phyloP scores from a whole-genome alignment of 1,284 basidiomycete genomes.

The Hemileia vastatrix region DNA sequence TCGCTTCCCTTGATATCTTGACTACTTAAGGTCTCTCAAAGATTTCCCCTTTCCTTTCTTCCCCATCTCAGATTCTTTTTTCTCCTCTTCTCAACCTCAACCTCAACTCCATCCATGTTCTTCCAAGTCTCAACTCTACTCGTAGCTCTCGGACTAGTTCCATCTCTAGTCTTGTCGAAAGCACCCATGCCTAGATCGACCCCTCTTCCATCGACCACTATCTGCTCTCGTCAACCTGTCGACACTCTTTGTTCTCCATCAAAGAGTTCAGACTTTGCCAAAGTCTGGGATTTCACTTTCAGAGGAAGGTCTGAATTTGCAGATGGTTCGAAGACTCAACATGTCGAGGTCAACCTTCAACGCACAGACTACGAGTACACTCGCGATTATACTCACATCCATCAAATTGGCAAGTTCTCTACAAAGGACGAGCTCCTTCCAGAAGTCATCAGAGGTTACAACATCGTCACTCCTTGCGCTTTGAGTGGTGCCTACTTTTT shows the following conservation, averaged over 20 bases:
- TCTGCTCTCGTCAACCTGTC: background rate
- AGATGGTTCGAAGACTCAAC: background rate
- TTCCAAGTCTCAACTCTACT: background rate
- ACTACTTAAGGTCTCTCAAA: no score
- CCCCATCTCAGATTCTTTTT: no score
- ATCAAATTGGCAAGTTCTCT: background rate
- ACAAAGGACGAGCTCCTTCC: background rate
- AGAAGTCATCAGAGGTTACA: background rate
- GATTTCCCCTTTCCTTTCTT: no score
- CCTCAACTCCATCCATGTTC: no score
- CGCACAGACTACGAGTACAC: no score
- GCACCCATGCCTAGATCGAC: background rate
- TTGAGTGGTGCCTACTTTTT: background rate
- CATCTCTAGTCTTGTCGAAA: background rate
- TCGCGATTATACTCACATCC: background rate
- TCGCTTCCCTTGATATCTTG: no score
- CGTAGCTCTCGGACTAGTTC: background rate
- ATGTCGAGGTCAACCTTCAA: background rate
- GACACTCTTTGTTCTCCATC: background rate
- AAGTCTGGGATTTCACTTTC: background rate
- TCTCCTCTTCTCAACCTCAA: no score
- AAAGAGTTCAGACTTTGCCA: background rate
- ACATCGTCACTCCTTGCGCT: background rate
- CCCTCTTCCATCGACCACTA: background rate
- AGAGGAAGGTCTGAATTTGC: background rate